Percentiles rank a stretch among this genome's conserved stretches.
phyloP scores from a whole-genome alignment of 2,329 filamentous ascomycete genomes.

The Trichophaea hybrida region DNA sequence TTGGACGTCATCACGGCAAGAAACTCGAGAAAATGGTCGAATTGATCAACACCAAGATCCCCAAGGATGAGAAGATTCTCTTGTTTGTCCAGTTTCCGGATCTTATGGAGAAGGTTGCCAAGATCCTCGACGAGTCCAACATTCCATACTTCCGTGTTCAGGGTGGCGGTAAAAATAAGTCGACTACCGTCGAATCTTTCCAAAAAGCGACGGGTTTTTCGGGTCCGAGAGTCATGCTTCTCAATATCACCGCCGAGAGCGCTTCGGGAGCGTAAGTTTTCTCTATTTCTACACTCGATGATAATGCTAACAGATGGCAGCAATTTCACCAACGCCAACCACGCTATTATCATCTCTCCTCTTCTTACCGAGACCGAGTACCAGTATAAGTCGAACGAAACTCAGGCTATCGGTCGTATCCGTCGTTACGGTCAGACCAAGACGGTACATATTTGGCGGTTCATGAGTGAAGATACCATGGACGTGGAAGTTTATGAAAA shows the following conservation, averaged over 20 bases:
- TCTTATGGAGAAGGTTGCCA: conserved; percentile 32
- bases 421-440: conserved; percentile 45
- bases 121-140: conserved; percentile 28
- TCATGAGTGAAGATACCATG: conserved; percentile 34
- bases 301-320: conserved; percentile 28
- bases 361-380: conserved; percentile 38
- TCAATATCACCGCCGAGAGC: conserved; percentile 43
- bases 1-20: conserved; percentile 31
- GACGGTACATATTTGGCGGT: conserved; percentile 43
- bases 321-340: conserved; percentile 49
- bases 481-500: conserved; percentile 36
- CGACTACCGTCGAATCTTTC: conserved; percentile 33
- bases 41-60: conserved; percentile 31
- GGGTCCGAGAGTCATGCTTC: conserved; percentile 39
- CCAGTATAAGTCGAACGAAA: conserved; percentile 44
- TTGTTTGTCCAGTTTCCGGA: conserved; percentile 42
- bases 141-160: conserved; percentile 32
- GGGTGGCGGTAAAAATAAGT: conserved; percentile 27
- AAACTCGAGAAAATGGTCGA: conserved; percentile 38
- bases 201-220: conserved; percentile 30
- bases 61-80: conserved; percentile 37
- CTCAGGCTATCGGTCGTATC: conserved; percentile 48
- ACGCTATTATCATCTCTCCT: conserved; percentile 49
- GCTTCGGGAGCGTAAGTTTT: conserved; percentile 46
- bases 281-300: conserved; percentile 9